Evolutionary conservation across 2,329 filamentous ascomycete genomes (phyloP).

Genomic region (Dactylella cylindrospora): DNA sequence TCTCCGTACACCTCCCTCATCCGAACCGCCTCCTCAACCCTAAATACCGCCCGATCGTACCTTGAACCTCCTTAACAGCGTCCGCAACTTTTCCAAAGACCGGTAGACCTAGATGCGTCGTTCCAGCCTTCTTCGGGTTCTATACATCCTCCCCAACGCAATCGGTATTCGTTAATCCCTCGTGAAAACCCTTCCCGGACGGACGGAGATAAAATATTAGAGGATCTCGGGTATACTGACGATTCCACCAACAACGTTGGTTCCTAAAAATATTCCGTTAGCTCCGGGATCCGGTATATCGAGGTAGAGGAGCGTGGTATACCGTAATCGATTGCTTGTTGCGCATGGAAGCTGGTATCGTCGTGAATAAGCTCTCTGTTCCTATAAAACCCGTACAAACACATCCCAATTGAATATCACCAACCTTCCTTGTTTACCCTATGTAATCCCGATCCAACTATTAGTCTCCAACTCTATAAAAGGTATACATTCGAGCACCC

Average conservation of each 20-base stretch:
- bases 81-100: constrained; percentile 90
- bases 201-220: constrained; percentile 2
- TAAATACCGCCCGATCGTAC: constrained; percentile 21
- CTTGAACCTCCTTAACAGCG: constrained; percentile 72
- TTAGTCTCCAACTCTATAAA: constrained; percentile 8
- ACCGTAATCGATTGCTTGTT: constrained; percentile 98
- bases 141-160: neutral
- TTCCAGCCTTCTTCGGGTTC: constrained; percentile 97
- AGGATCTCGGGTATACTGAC: constrained; percentile 3
- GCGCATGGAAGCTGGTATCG: constrained; percentile 79
- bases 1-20: too few relatives aligned
- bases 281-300: constrained; percentile 44
- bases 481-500: constrained; percentile 1
- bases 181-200: neutral
- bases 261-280: constrained; percentile 63
- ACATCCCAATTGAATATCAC: constrained; percentile 4
- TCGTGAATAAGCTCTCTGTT: constrained; percentile 50
- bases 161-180: neutral
- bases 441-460: constrained; percentile 8
- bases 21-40: neutral
- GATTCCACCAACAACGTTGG: constrained; percentile 95
- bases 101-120: constrained; percentile 82
- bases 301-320: constrained; percentile 52
- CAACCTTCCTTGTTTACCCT: constrained; percentile 44
- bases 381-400: constrained; percentile 3